Evolutionary conservation across 495 filamentous ascomycete genomes (phyloP).

Genomic region (Aspergillus wentii): DNA sequence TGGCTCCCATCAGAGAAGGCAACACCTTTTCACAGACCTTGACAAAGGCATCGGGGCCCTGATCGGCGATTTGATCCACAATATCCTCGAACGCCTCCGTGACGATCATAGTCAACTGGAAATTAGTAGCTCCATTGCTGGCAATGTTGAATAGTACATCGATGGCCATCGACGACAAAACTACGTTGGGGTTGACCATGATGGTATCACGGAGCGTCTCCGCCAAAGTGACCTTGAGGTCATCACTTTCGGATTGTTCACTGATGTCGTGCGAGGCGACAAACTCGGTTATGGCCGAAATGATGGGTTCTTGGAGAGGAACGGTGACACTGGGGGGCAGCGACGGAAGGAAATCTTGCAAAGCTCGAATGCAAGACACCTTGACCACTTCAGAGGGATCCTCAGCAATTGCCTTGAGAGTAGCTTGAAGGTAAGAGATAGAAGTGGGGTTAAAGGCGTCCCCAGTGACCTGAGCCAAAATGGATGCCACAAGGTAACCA

Average conservation of each 20-base stretch:
- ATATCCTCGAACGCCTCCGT: slow-evolving; percentile 90
- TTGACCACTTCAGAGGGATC: slow-evolving; percentile 84
- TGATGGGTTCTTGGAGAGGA: slow-evolving; percentile 66
- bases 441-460: slow-evolving; percentile 49
- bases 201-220: slow-evolving; percentile 85
- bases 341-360: slow-evolving; percentile 75
- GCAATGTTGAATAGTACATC: slow-evolving; percentile 87
- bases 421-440: slow-evolving; percentile 63
- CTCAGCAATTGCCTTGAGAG: slow-evolving; percentile 65
- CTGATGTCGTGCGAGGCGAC: slow-evolving; percentile 71
- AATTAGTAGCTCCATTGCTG: slow-evolving; percentile 80
- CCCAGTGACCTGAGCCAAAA: slow-evolving; percentile 56
- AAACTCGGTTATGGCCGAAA: slow-evolving; percentile 72
- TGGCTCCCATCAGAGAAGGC: slow-evolving; percentile 79
- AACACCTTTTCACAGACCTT: slow-evolving; percentile 83
- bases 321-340: slow-evolving; percentile 46
- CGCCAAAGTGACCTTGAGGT: slow-evolving; percentile 82
- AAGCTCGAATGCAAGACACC: slow-evolving; percentile 82
- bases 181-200: slow-evolving; percentile 65
- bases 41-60: slow-evolving; percentile 63
- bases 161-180: slow-evolving; percentile 64
- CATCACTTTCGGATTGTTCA: slow-evolving; percentile 80
- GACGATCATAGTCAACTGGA: slow-evolving; percentile 76
- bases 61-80: slow-evolving; percentile 58
- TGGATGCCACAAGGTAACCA: slow-evolving; percentile 78